Base-by-base conservation (phyloP, 2,329 filamentous ascomycete genomes). In the Arthrobotrys megalospora region DNA sequence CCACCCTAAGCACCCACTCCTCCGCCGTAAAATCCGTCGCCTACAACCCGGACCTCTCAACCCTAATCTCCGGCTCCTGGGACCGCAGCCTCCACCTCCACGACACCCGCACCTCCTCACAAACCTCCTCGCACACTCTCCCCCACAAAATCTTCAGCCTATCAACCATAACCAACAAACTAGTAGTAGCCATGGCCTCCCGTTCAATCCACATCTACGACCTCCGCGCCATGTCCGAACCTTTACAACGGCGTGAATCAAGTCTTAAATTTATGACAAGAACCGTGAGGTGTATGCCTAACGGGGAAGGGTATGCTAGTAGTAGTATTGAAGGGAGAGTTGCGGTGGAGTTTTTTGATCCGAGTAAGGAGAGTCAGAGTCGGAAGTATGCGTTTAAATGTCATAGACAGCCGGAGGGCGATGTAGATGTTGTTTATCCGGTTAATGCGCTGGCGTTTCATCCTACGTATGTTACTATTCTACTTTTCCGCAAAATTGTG, bases 331-430 rank as follows among this genome's bases (percentile, higher is more conserved):
- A 99, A 84, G 96, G 96, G 3, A 91, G 96, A 81, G 94, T 99
- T 1, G 95, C 94, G 0, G 96, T 99, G 0, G 96, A 99, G 85
- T 98, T 94, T 93, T 98, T 99, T 84, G 96, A 98, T 83, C 93
- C 96, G 14, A 93, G 90, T 4, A 87, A 90, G 48, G 92, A 95
- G 84, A 94, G 92, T 3, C 94, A 98, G 85, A 91, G 92, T 45
- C 90, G 94, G 81, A 98, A 97, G 85, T 99, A 98, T 84, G 96
- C 96, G 12, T 99, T 99, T 89, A 99, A 99, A 85, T 99, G 96
- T 85, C 96, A 99, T 85, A 90, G 96, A 3, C 93, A 97, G 84
- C 88, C 90, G 34, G 83, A 86, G 67, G 88, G 88, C 50, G 90
- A 90, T 62, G 90, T 88, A 32, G 94, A 97, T 82, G 88, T 97